Base-by-base conservation (phyloP, 371 early-diverging fungal species). In the Apophysomyces trapeziformis region DNA sequence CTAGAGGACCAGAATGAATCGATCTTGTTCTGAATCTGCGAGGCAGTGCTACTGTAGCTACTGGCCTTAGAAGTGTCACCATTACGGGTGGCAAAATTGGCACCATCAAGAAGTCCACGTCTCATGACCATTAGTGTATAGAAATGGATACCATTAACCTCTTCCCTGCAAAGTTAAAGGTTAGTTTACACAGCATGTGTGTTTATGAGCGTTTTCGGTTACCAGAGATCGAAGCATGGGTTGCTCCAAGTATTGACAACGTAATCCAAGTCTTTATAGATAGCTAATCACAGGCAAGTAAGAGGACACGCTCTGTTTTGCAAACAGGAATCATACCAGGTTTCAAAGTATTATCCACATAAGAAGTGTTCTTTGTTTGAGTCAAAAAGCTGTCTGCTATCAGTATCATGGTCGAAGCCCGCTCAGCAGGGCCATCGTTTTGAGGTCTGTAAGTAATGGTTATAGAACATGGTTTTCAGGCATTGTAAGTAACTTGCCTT, bases 371-470 rank as follows among this genome's bases (percentile, higher is more conserved):
- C 37, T 38, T 61, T 38, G 43, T 60, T 62, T 56, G 63, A 2
- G 14, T 57, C 2, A 58, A 50, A 47, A 70, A 79, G 44, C 69
- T 64, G 1, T 77, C 38, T 1, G 84, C 84, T 56, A 85, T 88
- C n/a, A 67, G 44, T 1, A 85, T 78, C 32, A 90, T 56, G 12
- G 85, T 67, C 5, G 74, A 70, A 0, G 87, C 91, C 2, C 95
- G 85, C 18, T 89, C 83, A 5, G 93, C 94, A 11, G 95, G 95
- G 0, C 93, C 94, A 70, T 95, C 95, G 68, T 90, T 89, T 71
- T 95, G 94, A 35, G 93, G 93, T 41, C 81, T 77, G 57, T 39
- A 44, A 43, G 12, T 12, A 7, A n/a, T 47, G 18, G 7, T 47
- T 47, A 21, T 45, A n/a, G 13, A 45, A 11, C 16, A 45, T 45